Base-by-base conservation (phyloP, 164 flowering plant genomes). In the Kingdonia uniflora region DNA sequence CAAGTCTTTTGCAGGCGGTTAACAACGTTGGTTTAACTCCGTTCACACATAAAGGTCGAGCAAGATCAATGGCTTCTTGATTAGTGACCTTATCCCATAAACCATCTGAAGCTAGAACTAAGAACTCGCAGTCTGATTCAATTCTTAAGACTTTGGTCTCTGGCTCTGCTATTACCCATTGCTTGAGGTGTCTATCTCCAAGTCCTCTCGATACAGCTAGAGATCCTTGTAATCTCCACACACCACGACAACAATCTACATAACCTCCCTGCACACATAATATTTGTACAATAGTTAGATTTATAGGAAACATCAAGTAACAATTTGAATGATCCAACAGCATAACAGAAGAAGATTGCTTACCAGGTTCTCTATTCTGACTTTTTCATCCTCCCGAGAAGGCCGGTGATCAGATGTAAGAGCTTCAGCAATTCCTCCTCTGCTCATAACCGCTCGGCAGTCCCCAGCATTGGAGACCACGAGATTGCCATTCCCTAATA, bases 401-500 rank as follows among this genome's bases (percentile, higher is more conserved):
- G 87, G 85, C 35, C 72, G 62, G 55, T 87, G 92, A 63, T 87
- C 92, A n/a, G 69, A 64, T 1, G 95, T 84, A 17, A 87, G 77
- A 12, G 87, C 79, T 57, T 80, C 81, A 0, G 91, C 95, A 51
- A 70, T 56, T 33, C 58, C 29, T 65, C 41, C 3, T 87, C 75
- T 5, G 84, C 87, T 72, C 73, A 89, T 66, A 16, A 85, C 95
- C 51, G 91, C 97, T 15, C 92, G 89, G 49, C 97, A 89, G 45
- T 89, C 97, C 19, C 97, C 97, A 17, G 80, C 85, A 70, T 85
- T 84, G 11, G 97, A 84, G 26, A 85, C 86, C 11, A 80, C 66
- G 14, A 89, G 70, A 25, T 71, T 51, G 10, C 81, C 82, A 15
- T 84, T 56, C 14, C 62, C 71, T 24, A 89, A 72, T 72, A 85